A percentile compares a stretch with the other conserved stretches of the same genome.
Conservation (phyloP, 352 stramenopile genomes). For the Phytophthora pisi region DNA sequence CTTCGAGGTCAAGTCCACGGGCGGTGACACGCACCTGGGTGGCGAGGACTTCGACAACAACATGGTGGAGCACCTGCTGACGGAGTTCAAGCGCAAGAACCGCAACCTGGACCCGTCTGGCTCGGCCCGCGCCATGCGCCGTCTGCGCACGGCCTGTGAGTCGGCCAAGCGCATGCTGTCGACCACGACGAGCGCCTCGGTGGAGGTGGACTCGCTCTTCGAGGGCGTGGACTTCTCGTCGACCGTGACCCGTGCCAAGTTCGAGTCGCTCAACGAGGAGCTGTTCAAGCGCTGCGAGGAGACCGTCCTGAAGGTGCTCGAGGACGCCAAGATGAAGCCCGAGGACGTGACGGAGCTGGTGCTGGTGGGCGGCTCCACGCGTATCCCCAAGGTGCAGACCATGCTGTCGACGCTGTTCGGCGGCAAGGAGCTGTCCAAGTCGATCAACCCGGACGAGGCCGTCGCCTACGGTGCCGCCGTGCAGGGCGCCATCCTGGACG, state of each 20-base stretch:
- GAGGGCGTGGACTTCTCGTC: constrained; percentile 96
- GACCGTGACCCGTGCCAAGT: constrained; percentile 92
- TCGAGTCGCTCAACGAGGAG: constrained; percentile 90
- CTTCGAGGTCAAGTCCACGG: constrained; percentile 97
- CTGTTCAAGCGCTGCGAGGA: constrained; percentile 86
- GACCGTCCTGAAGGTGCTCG: constrained; percentile 74
- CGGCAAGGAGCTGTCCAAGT: constrained; percentile 71
- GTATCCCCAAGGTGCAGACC: constrained; percentile 70
- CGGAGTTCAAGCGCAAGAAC: constrained; percentile 96
- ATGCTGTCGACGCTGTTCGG: constrained; percentile 62
- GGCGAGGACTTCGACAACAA: constrained; percentile 96
- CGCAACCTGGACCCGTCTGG: constrained; percentile 87
- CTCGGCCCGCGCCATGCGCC: constrained; percentile 93
- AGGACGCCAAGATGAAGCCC: constrained; percentile 73
- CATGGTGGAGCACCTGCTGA: constrained; percentile 94
- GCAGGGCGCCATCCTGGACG: constrained; percentile 66
- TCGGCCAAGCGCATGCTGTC: constrained; percentile 97
- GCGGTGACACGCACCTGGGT: constrained; percentile 94
- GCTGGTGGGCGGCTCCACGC: constrained; percentile 61
- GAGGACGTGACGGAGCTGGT: constrained; percentile 67
- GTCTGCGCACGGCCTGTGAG: constrained; percentile 97
- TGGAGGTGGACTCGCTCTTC: constrained; percentile 96
- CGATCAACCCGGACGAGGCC: constrained; percentile 82
- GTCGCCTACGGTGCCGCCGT: constrained; percentile 80
- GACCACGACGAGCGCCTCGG: constrained; percentile 90